These are phyloP conservation scores for Colletotrichum lindemuthianum DNA, from an alignment of 2,329 filamentous ascomycete genomes.

Conservation along the genomic window DNA sequence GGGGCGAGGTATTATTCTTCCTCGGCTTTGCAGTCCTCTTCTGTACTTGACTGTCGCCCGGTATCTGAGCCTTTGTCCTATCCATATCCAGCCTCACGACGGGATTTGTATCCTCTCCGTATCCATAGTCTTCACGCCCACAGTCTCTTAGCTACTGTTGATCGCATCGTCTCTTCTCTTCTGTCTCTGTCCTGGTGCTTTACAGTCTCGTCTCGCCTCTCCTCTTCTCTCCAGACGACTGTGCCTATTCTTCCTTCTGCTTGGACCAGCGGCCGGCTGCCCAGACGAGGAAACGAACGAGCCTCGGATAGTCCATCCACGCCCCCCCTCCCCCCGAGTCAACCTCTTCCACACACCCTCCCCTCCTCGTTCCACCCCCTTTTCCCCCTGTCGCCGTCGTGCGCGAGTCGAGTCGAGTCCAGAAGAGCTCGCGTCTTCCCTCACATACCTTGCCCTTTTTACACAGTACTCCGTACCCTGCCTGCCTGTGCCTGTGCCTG, in stretches of 20 bases:
- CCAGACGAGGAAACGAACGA: no score
- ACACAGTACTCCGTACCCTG: not conserved
- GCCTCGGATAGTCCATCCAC: not conserved
- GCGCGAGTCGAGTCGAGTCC: slow-evolving; percentile 17
- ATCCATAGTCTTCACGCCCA: slow-evolving; percentile 1
- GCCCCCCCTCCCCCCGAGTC: not conserved
- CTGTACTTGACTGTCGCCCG: not conserved
- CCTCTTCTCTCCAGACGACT: no score
- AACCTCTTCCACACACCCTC: slow-evolving; percentile 4
- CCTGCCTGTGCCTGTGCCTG: slow-evolving; percentile 13
- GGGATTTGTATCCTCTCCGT: not conserved
- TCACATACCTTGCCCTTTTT: slow-evolving; percentile 22
- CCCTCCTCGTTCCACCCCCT: slow-evolving; percentile 12
- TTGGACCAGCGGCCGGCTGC: no score
- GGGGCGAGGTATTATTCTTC: slow-evolving; percentile 16
- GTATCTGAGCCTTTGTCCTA: not conserved
- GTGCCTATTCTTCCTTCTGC: not conserved
- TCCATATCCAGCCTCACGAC: slow-evolving; percentile 2
- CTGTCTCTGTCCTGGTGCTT: not conserved
- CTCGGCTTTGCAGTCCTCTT: not conserved
- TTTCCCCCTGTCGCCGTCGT: slow-evolving; percentile 8
- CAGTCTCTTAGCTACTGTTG: slow-evolving; percentile 3
- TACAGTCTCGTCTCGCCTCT: no score
- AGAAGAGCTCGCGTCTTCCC: slow-evolving; percentile 23
- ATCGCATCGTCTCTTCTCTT: not conserved